Conservation (phyloP, 345 rosid species). For the Triadica sebifera region DNA sequence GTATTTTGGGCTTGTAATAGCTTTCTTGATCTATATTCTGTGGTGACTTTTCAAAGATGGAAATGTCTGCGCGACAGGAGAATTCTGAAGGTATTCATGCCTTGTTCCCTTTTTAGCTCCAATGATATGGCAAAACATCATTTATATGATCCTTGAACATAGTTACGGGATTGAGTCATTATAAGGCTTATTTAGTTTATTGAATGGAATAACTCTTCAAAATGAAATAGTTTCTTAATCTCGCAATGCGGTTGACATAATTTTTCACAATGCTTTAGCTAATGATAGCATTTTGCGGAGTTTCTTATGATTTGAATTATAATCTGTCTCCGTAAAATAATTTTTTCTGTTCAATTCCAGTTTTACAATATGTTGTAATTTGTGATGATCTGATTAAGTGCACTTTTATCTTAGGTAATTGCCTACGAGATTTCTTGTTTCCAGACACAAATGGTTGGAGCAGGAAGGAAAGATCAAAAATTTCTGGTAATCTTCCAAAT, state of each 20-base stretch:
- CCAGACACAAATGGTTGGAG: slow-evolving; percentile 34
- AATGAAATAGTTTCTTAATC: not conserved
- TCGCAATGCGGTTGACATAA: not conserved
- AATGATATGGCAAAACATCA: not conserved
- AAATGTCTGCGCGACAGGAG: slow-evolving; percentile 58
- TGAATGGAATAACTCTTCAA: not conserved
- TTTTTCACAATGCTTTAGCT: not conserved
- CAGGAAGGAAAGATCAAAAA: slow-evolving; percentile 29
- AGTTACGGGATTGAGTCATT: not conserved
- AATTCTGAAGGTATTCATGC: slow-evolving; percentile 41
- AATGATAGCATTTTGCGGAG: not conserved
- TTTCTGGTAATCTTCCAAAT: slow-evolving; percentile 46
- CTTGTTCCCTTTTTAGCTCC: not conserved
- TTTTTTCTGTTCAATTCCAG: not conserved
- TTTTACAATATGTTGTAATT: not conserved
- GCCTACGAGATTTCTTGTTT: slow-evolving; percentile 57
- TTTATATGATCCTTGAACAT: not conserved
- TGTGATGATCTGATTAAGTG: slow-evolving; percentile 7
- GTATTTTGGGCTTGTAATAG: slow-evolving; percentile 19
- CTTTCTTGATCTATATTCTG: slow-evolving; percentile 12
- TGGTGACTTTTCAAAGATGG: slow-evolving; percentile 21
- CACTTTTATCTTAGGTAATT: slow-evolving; percentile 36
- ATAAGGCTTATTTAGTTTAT: not conserved
- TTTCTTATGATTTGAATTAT: not conserved
- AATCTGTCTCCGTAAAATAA: no score